Base-by-base conservation (phyloP, 2,329 filamentous ascomycete species). In the Didymosphaeria variabile region DNA sequence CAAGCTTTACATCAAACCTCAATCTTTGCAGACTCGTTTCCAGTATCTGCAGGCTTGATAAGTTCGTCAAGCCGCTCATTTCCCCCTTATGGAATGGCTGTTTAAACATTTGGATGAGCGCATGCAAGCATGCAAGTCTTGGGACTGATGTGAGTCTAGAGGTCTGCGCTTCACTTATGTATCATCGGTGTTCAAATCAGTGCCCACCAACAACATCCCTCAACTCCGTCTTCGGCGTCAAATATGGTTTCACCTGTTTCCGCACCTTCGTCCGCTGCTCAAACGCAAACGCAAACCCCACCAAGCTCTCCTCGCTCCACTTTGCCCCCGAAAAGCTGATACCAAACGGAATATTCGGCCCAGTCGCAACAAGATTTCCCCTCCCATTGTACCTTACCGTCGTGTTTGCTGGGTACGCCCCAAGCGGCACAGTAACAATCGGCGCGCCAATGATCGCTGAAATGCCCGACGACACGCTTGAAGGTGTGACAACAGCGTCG, bases 231-330 rank as follows among this genome's bases (percentile, higher is more conserved):
- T 71, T 80, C 0, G 85, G 84, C 65, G 77, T 67, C 12, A 87
- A 67, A 63, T 84, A 83, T 32, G 84, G 83, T 74, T 80, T 77
- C 1, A 85, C 76, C 61, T 79, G 80, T 44, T 75, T 67, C 52
- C 86, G 77, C 12, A 82, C 79, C 68, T 77, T 74, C 2, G 84
- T 89, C 64, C 81, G 79, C 78, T 90, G 87, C 79, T 92, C 90
- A 75, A 87, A 91, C 4, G 87, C 88, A 79, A 89, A 91, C 7
- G 88, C 90, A 70, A 88, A 84, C 0, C 85, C 86, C 59, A 92
- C 86, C 65, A 92, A 69, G 32, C 76, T 81, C 67, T 84, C 85
- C 73, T 92, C 90, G 38, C 82, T 85, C 79, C 86, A 92, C 52
- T 82, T 82, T 2, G 76, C 75, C 0, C 88, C 90, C 49, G 90